Evolutionary conservation across 257 asterid genomes (phyloP).

Genomic region (Ilex asprella): DNA sequence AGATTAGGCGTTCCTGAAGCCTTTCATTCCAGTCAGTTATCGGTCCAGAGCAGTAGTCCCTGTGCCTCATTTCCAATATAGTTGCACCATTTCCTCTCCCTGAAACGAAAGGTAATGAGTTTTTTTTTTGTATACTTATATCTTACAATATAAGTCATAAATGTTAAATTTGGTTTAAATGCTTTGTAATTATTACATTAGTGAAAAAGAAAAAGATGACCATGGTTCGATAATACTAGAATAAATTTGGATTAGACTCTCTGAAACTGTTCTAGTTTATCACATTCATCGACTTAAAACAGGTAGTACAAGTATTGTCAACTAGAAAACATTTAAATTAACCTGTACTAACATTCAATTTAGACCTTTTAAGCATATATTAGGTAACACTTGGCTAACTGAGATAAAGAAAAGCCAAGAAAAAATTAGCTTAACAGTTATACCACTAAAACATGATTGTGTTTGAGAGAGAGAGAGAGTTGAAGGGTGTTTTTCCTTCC

Average conservation of each 20-base stretch:
- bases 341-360: too few species aligned
- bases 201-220: background rate
- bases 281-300: too few species aligned
- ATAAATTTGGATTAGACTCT: background rate
- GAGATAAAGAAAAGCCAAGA: too few species aligned
- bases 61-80: conserved; percentile 68
- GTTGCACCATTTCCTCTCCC: conserved; percentile 62
- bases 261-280: too few species aligned
- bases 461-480: too few species aligned
- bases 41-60: conserved; percentile 31
- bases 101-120: conserved; percentile 16
- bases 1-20: conserved; percentile 25
- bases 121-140: background rate
- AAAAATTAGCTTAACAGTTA: too few species aligned
- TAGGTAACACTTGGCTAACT: background rate
- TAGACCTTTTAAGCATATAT: too few species aligned
- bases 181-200: background rate
- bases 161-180: background rate
- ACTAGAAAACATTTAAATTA: too few species aligned
- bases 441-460: too few species aligned
- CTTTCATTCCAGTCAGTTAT: conserved; percentile 23
- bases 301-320: too few species aligned
- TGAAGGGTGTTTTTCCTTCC: background rate
- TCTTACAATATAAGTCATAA: too few species aligned
- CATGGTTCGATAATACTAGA: background rate